Percentiles rank a stretch among this genome's conserved stretches.
phyloP scores from a whole-genome alignment of 176 grass and related monocot species.

The Avena sativa region DNA sequence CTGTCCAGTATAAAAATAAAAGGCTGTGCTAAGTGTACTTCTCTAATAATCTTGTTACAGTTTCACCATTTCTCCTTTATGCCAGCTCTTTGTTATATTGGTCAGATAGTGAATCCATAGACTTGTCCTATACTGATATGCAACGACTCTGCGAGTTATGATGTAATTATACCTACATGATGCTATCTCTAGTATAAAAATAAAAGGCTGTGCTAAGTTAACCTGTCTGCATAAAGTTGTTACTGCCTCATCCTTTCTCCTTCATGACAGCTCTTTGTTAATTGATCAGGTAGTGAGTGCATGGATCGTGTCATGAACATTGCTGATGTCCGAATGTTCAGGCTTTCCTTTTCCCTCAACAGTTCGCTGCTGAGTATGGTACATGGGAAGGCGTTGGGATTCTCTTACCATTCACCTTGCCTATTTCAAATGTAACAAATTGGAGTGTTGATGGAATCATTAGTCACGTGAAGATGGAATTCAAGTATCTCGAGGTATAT shows the following conservation, averaged over 20 bases:
- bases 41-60: background rate
- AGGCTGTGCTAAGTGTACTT: too few relatives aligned
- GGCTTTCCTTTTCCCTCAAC: background rate
- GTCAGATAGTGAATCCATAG: too few relatives aligned
- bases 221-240: too few relatives aligned
- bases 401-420: constrained; percentile 43
- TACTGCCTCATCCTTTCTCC: too few relatives aligned
- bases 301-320: background rate
- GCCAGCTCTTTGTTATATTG: too few relatives aligned
- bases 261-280: too few relatives aligned
- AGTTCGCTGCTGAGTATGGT: constrained; percentile 47
- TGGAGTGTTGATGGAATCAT: background rate
- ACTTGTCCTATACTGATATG: too few relatives aligned
- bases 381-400: constrained; percentile 42
- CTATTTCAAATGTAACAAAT: background rate
- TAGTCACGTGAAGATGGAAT: background rate
- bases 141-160: too few relatives aligned
- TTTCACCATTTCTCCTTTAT: background rate
- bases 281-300: background rate
- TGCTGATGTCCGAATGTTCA: background rate
- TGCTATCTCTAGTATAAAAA: too few relatives aligned
- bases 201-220: too few relatives aligned
- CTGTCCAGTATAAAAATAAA: too few relatives aligned
- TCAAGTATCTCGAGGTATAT: constrained; percentile 36
- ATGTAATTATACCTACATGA: too few relatives aligned